Base-by-base conservation (phyloP, 306 rosid genomes). In the Cicer cuneatum region DNA sequence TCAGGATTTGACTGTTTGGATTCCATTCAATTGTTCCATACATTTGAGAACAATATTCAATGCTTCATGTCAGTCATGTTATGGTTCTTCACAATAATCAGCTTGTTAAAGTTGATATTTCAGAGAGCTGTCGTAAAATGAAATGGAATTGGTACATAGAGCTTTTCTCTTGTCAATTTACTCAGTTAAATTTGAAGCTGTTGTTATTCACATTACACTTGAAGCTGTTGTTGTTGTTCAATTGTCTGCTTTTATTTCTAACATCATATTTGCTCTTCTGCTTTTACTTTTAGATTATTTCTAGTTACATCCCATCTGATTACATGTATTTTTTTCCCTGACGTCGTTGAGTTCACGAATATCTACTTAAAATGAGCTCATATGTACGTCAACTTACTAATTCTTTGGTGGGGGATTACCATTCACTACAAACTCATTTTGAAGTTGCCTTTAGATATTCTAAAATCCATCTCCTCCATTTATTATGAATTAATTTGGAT, bases 71-170 rank as follows among this genome's bases (percentile, higher is more conserved):
- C 73, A 61, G 65, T 67, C 76, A 58, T 24, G 56, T 58, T 49
- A 24, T 71, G 66, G 71, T 65, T 56, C 68, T 69, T 62, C 82
- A 45, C 65, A 47, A 60, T 66, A 74, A 54, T 80, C 70, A 73
- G 66, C 43, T 51, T 69, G 66, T 57, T 76, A 51, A 52, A 74
- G 56, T 67, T 71, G 72, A 66, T 67, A 63, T 68, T 59, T 69
- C 66, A 39, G 54, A 41, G 65, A 57, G 52, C 75, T 57, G 54
- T 71, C 57, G 54, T 74, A 47, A 51, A 12, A 62, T 51, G 35
- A 51, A 12, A 62, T 51, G 35, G 57, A 74, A 65, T 51, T 53
- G 69, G 84, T 81, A 59, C 16, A 73, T 9, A 48, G 52, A 73
- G 42, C 68, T 46, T 52, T 67, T 49, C 40, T 45, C 62, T 38